Percentiles rank a stretch among this genome's conserved stretches.
phyloP scores from a whole-genome alignment of 2,329 filamentous ascomycete species.

The Aureobasidium musti region DNA sequence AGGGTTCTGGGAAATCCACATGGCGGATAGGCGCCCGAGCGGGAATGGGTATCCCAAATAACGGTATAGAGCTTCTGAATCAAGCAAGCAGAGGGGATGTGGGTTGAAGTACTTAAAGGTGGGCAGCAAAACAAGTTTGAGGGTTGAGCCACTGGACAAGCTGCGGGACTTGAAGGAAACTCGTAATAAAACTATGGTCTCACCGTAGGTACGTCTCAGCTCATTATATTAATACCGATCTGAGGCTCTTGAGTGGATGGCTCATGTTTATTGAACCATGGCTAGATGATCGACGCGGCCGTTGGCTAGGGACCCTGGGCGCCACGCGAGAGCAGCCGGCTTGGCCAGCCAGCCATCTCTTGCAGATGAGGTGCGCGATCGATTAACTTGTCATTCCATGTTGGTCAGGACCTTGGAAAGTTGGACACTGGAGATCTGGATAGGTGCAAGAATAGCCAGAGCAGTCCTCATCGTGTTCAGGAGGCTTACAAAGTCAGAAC shows the following conservation, averaged over 20 bases:
- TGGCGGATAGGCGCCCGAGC: conserved; percentile 33
- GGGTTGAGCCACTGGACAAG: conserved; percentile 7
- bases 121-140: conserved; percentile 18
- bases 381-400: background rate
- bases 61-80: conserved; percentile 1
- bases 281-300: conserved; percentile 4
- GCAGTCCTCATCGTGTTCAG: background rate
- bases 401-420: no score
- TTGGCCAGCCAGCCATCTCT: conserved; percentile 15
- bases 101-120: conserved; percentile 1
- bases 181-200: conserved; percentile 26
- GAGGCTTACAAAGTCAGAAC: background rate
- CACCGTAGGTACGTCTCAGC: conserved; percentile 25
- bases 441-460: background rate
- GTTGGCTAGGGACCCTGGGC: conserved; percentile 11
- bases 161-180: conserved; percentile 1
- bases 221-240: conserved; percentile 21
- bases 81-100: background rate
- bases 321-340: conserved; percentile 4
- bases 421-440: background rate
- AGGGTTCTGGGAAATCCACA: conserved; percentile 50
- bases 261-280: conserved; percentile 21
- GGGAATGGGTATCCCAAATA: background rate
- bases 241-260: conserved; percentile 15
- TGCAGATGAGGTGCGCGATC: background rate